Conservation (phyloP, 441 rosid species). For the Gossypium trilobum region DNA sequence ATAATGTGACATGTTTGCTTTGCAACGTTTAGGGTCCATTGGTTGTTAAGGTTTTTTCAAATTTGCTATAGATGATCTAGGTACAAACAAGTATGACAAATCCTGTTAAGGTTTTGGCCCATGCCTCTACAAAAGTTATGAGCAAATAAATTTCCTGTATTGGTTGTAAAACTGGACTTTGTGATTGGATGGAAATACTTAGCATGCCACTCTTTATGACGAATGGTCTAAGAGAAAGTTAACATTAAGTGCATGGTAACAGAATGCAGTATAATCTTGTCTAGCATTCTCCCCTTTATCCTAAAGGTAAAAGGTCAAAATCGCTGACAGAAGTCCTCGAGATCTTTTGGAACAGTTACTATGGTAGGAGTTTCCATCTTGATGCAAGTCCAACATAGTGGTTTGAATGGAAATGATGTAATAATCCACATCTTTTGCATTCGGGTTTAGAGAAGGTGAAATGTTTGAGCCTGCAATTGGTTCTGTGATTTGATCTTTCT, state of each 20-base stretch:
- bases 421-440: neutral
- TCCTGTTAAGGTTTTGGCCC: neutral
- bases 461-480: neutral
- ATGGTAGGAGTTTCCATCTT: neutral
- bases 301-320: conserved; percentile 7
- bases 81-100: neutral
- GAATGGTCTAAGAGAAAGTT: neutral
- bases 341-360: neutral
- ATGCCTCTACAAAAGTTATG: neutral
- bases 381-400: neutral
- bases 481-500: neutral
- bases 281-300: neutral
- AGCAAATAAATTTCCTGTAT: neutral
- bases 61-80: neutral
- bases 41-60: neutral
- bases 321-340: neutral
- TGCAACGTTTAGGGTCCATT: neutral
- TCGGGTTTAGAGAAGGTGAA: neutral
- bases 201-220: neutral
- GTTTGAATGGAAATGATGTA: neutral
- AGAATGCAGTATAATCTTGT: neutral
- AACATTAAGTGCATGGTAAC: neutral
- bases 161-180: neutral
- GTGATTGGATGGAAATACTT: neutral
- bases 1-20: neutral